These are phyloP conservation scores for Geotrichum bryndzae DNA, from an alignment of 1,139 yeast species.

Conservation along the genomic window DNA sequence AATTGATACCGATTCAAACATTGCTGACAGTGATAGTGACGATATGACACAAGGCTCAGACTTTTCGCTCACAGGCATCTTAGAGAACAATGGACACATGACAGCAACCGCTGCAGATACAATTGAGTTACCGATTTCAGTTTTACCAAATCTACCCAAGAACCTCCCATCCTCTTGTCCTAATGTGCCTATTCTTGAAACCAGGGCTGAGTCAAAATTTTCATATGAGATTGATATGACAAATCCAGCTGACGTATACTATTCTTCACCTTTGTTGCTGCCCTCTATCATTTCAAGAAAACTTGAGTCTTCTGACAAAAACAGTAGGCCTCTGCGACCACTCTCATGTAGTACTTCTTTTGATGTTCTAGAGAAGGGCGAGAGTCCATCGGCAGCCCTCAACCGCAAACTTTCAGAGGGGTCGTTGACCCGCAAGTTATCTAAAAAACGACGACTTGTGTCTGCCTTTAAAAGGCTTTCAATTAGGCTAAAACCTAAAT, in stretches of 20 bases:
- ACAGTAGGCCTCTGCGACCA: not conserved
- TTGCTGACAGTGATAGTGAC: not conserved
- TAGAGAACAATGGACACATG: not conserved
- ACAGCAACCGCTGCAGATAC: not conserved
- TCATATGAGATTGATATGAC: not conserved
- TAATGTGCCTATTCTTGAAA: not conserved
- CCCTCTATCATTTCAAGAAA: not conserved
- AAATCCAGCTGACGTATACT: not conserved
- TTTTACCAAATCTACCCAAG: not conserved
- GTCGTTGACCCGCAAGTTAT: not conserved
- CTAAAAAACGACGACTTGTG: not conserved
- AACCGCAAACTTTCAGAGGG: constrained; percentile 6
- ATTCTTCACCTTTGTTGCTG: not conserved
- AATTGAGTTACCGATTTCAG: not conserved
- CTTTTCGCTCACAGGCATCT: not conserved
- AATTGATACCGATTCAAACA: not conserved
- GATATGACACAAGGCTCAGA: not conserved
- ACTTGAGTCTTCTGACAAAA: not conserved
- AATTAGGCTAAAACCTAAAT: constrained; percentile 2
- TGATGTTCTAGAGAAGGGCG: not conserved
- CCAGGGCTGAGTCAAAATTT: not conserved
- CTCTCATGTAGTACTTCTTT: not conserved
- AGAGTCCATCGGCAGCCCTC: not conserved
- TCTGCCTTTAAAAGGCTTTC: constrained; percentile 10
- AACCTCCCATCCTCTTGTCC: not conserved